Percentiles rank a stretch among this genome's conserved stretches.
Evolutionary conservation across 495 filamentous ascomycete species (phyloP).

Genomic region (Trichoderma erinaceum): DNA sequence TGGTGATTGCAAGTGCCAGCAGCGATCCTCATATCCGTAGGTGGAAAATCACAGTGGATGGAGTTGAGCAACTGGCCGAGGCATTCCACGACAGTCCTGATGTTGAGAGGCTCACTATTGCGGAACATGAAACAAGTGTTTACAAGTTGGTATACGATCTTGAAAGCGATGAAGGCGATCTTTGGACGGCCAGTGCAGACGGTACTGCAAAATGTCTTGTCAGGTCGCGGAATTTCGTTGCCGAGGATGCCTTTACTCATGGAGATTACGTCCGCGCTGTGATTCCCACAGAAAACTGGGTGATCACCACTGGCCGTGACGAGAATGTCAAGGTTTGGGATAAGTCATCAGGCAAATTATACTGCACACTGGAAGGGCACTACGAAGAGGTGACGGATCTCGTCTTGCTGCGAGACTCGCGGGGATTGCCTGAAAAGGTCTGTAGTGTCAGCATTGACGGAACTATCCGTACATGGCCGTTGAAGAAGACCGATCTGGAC

Average conservation of each 20-base stretch:
- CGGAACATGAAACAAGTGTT: slow-evolving; percentile 85
- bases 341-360: slow-evolving; percentile 59
- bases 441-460: slow-evolving; percentile 84
- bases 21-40: slow-evolving; percentile 79
- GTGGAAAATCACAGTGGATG: slow-evolving; percentile 50
- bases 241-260: slow-evolving; percentile 66
- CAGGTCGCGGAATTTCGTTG: slow-evolving; percentile 56
- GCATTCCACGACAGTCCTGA: slow-evolving; percentile 31
- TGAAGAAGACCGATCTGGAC: slow-evolving; percentile 58
- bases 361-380: slow-evolving; percentile 75
- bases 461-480: slow-evolving; percentile 75
- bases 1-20: slow-evolving; percentile 67
- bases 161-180: slow-evolving; percentile 39
- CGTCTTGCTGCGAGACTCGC: slow-evolving; percentile 49
- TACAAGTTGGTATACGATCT: slow-evolving; percentile 68
- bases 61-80: slow-evolving; percentile 42
- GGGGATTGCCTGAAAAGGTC: slow-evolving; percentile 36
- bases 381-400: slow-evolving; percentile 88
- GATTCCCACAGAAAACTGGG: slow-evolving; percentile 65
- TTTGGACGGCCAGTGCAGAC: slow-evolving; percentile 90
- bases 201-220: slow-evolving; percentile 71
- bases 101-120: slow-evolving; percentile 51
- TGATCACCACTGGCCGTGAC: slow-evolving; percentile 85
- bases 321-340: slow-evolving; percentile 93
- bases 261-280: slow-evolving; percentile 87